A percentile compares a stretch with the other conserved stretches of the same genome.
Conservation (phyloP, 176 grass and related monocot species). For the Bromus sterilis region DNA sequence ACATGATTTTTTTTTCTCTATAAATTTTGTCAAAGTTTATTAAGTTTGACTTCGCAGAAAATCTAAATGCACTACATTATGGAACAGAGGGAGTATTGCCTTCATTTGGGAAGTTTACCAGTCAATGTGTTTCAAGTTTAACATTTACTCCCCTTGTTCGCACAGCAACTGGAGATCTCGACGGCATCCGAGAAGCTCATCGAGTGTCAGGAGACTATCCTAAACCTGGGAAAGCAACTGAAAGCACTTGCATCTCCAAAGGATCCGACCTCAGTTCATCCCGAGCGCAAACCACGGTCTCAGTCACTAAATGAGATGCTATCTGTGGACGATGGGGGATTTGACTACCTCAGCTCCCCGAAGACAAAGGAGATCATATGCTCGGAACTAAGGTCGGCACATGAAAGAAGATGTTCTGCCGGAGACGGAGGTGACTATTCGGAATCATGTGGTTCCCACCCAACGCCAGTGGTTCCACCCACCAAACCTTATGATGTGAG, state of each 20-base stretch:
- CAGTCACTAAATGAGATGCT: slow-evolving; percentile 43
- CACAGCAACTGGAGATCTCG: slow-evolving; percentile 52
- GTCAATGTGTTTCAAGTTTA: neutral
- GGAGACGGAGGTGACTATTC: neutral
- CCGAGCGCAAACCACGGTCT: slow-evolving; percentile 17
- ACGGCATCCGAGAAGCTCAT: slow-evolving; percentile 74
- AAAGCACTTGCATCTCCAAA: slow-evolving; percentile 76
- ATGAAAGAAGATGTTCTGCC: neutral
- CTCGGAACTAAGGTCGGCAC: slow-evolving; percentile 4
- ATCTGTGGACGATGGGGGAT: slow-evolving; percentile 29
- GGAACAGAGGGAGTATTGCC: too few relatives aligned
- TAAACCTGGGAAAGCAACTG: slow-evolving; percentile 73
- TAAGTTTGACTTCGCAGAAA: too few relatives aligned
- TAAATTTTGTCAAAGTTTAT: too few relatives aligned
- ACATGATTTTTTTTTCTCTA: too few relatives aligned
- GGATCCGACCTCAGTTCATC: slow-evolving; percentile 3
- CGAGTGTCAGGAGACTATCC: slow-evolving; percentile 80
- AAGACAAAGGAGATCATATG: slow-evolving; percentile 52
- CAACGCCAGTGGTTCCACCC: neutral
- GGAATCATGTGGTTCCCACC: slow-evolving; percentile 5
- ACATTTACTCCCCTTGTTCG: neutral
- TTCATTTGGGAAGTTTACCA: neutral
- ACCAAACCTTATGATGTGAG: neutral
- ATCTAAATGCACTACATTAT: too few relatives aligned
- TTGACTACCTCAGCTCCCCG: slow-evolving; percentile 13